phyloP scores from a whole-genome alignment of 2,329 filamentous ascomycete genomes.

The Scleromitrula shiraiana region DNA sequence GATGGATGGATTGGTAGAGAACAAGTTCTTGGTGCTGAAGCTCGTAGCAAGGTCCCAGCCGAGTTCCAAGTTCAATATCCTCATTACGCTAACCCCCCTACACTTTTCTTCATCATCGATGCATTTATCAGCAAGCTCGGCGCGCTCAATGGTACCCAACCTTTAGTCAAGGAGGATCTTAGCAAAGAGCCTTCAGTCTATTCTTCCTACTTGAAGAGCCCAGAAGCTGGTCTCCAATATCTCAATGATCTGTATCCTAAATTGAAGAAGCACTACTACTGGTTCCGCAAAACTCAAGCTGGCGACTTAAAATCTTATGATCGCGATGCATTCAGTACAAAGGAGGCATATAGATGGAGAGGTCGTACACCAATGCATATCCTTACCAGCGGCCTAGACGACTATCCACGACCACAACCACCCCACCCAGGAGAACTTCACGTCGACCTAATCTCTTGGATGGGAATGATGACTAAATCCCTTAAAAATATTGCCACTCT shows the following conservation, averaged over 20 bases:
- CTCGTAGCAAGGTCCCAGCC: constrained; percentile 83
- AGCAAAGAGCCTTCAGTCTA: constrained; percentile 41
- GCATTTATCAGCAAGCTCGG: constrained; percentile 73
- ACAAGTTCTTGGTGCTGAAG: constrained; percentile 87
- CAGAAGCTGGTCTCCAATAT: constrained; percentile 60
- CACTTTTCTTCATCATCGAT: constrained; percentile 83
- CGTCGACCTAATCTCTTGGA: constrained; percentile 90
- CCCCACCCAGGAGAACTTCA: constrained; percentile 95
- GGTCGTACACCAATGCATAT: constrained; percentile 82
- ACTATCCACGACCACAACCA: constrained; percentile 89
- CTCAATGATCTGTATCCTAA: constrained; percentile 75
- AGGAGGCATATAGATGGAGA: constrained; percentile 91
- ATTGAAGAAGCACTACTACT: constrained; percentile 81
- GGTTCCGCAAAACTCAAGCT: constrained; percentile 88
- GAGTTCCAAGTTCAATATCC: constrained; percentile 96
- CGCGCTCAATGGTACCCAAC: constrained; percentile 40
- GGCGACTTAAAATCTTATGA: constrained; percentile 91
- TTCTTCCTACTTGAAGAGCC: constrained; percentile 58
- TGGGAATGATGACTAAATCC: constrained; percentile 91
- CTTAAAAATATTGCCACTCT: constrained; percentile 70
- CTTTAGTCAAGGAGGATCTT: constrained; percentile 37
- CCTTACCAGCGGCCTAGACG: constrained; percentile 87
- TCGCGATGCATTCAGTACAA: constrained; percentile 76
- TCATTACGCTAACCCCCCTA: constrained; percentile 95
- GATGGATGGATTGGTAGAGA: constrained; percentile 97